Percentiles rank a stretch among this genome's conserved stretches.
These are phyloP conservation scores for Trifolium fragiferum DNA, from an alignment of 306 rosid species.

Conservation along the genomic window DNA sequence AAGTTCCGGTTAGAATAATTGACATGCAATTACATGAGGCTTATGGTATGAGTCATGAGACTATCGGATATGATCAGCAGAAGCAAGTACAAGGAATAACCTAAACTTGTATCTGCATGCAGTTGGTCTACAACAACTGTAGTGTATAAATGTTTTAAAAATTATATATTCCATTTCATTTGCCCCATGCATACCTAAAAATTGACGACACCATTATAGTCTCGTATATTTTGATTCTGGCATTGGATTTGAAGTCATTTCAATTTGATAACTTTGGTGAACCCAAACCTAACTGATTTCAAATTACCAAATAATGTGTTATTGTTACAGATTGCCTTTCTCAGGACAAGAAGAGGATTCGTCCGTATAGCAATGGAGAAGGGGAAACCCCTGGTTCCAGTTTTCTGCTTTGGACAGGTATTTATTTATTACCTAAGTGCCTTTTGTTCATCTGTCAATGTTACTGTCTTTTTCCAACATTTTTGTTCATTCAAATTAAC, in stretches of 20 bases:
- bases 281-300: background rate
- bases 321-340: conserved; percentile 58
- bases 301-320: background rate
- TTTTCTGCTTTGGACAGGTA: conserved; percentile 96
- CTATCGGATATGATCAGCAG: too few relatives aligned
- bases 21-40: too few relatives aligned
- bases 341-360: conserved; percentile 89
- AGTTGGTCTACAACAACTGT: too few relatives aligned
- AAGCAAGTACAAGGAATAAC: too few relatives aligned
- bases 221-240: background rate
- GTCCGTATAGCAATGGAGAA: conserved; percentile 83
- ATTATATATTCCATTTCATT: background rate
- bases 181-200: background rate
- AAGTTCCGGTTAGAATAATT: too few relatives aligned
- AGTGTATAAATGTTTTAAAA: too few relatives aligned
- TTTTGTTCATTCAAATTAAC: conserved; percentile 34
- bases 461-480: conserved; percentile 12
- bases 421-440: background rate
- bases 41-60: too few relatives aligned
- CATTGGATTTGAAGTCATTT: background rate
- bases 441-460: conserved; percentile 9
- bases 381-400: conserved; percentile 89
- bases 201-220: too few relatives aligned
- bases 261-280: background rate
- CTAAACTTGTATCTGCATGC: too few relatives aligned